Evolutionary conservation across 108 stramenopile species (phyloP), one percentile per base, ranked within the genome.

Genomic region (Parietichytrium sp.): DNA sequence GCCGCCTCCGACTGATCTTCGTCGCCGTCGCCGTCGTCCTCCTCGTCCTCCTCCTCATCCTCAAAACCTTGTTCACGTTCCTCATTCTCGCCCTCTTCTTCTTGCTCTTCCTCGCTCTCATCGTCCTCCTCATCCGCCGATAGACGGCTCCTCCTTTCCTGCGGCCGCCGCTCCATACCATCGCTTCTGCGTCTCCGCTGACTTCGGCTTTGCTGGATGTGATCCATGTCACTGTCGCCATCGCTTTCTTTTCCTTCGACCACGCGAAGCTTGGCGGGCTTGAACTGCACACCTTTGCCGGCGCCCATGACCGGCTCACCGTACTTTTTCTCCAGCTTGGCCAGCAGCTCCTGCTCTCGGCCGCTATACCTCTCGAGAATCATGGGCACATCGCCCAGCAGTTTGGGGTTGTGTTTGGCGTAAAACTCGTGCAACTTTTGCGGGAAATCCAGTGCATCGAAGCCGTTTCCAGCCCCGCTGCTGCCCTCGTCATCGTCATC

Each of bases 281-380:
- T n/a, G n/a, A n/a, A n/a, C n/a, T n/a, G n/a, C n/a, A n/a, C n/a
- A n/a, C n/a, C n/a, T n/a, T n/a, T n/a, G n/a, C n/a, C n/a, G n/a
- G n/a, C n/a, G n/a, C n/a, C n/a, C n/a, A 72, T 33, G 42, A 72
- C 61, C 18, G 61, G 61, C 16, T 78, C 47, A 45, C 84, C 86
- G 49, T 87, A 87, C 79, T 87, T 86, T 51, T 86, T 85, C 51
- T 86, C 52, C 4, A 87, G 85, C 86, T 87, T 87, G 31, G 82
- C 84, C 45, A 86, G 85, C 4, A 87, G 86, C 25, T 51, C 84
- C 27, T 45, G 51, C 42, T 86, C 84, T 15, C 81, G 84, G 12
- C 86, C 86, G 20, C 52, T 42, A 79, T 87, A 87, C 8, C 84
- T 83, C 2, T 31, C 77, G 27, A 87, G 84, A 29, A 87, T 87